Base-by-base conservation (phyloP, 192 early-diverging fungal genomes). In the Coemansia sp. region DNA sequence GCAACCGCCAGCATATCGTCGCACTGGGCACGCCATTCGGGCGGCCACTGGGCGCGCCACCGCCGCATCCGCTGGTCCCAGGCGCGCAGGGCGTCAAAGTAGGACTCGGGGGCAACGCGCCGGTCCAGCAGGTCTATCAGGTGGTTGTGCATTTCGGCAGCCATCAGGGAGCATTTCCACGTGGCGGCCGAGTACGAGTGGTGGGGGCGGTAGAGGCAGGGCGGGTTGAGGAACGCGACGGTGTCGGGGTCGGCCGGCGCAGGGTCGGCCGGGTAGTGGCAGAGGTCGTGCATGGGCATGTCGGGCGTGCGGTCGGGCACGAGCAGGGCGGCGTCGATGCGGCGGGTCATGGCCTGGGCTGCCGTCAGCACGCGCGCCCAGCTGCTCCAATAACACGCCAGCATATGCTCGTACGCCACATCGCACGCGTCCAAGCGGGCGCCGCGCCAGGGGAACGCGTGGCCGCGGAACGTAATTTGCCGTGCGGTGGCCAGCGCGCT, bases 371-470 rank as follows among this genome's bases (percentile, higher is more conserved):
- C 17, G 34, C 60, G 48, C 15, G 42, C 40, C 72, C 65, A 75
- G 30, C 57, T 50, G 38, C 57, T 45, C 72, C 72, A 75, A 53
- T 61, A 75, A 23, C 57, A 59, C 34, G 47, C 40, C 36, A 75
- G 54, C 28, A 75, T 15, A 38, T 75, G 62, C 45, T 75, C 72
- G 48, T 61, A 60, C 58, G 64, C 72, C 0, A 68, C 39, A 40
- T 75, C 72, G 57, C 72, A 75, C 2, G 14, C 2, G 7, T 17
- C 18, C n/a, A 20, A 6, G 6, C 62, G 57, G 3, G 65, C 60
- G 11, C 47, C 40, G 23, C n/a, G 43, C 72, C 72, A 75, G 38
- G 72, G 72, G 26, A 32, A 75, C 26, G 11, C 5, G 3, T 32
- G 15, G 15, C 54, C 56, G 30, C 72, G 55, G 40, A 75, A 53